Percentiles rank a stretch among this genome's conserved stretches.
phyloP scores from a whole-genome alignment of 2,329 filamentous ascomycete species.

The Aspergillus brasiliensis region DNA sequence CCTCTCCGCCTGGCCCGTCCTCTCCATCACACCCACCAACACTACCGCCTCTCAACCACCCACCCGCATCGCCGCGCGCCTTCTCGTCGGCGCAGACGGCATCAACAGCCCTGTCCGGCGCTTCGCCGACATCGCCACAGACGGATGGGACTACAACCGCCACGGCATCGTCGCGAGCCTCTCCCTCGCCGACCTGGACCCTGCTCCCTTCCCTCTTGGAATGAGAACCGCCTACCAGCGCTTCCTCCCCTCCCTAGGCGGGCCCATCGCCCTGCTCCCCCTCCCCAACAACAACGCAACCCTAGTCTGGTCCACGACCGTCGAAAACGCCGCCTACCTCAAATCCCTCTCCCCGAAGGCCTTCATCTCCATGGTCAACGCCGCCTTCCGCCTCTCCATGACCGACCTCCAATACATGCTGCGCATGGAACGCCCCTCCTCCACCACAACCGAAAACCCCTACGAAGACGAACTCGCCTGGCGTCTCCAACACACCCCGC shows the following conservation, averaged over 20 bases:
- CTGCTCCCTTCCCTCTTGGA: slow-evolving; percentile 34
- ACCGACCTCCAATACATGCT: slow-evolving; percentile 85
- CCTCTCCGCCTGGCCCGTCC: slow-evolving; percentile 82
- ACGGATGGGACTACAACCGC: slow-evolving; percentile 90
- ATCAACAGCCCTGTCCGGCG: slow-evolving; percentile 89
- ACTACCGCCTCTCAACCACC: slow-evolving; percentile 30
- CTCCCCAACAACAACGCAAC: slow-evolving; percentile 81
- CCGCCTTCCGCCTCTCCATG: slow-evolving; percentile 79
- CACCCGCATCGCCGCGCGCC: slow-evolving; percentile 70
- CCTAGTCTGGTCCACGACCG: slow-evolving; percentile 92
- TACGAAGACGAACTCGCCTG: slow-evolving; percentile 80
- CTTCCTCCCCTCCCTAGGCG: slow-evolving; percentile 77
- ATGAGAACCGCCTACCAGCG: slow-evolving; percentile 86
- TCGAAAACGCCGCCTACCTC: slow-evolving; percentile 73
- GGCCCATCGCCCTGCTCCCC: slow-evolving; percentile 87
- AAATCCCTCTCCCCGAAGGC: slow-evolving; percentile 73
- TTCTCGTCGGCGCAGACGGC: slow-evolving; percentile 91
- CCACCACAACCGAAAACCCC: slow-evolving; percentile 34
- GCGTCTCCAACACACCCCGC: slow-evolving; percentile 71
- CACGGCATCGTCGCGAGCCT: slow-evolving; percentile 92
- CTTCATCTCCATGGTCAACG: slow-evolving; percentile 87
- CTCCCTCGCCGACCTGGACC: slow-evolving; percentile 58
- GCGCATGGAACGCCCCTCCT: slow-evolving; percentile 52
- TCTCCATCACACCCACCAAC: slow-evolving; percentile 66
- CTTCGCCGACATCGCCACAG: slow-evolving; percentile 82